A percentile compares a stretch with the other conserved stretches of the same genome.
Conservation (phyloP, 345 rosid species). For the Gossypium arboreum region DNA sequence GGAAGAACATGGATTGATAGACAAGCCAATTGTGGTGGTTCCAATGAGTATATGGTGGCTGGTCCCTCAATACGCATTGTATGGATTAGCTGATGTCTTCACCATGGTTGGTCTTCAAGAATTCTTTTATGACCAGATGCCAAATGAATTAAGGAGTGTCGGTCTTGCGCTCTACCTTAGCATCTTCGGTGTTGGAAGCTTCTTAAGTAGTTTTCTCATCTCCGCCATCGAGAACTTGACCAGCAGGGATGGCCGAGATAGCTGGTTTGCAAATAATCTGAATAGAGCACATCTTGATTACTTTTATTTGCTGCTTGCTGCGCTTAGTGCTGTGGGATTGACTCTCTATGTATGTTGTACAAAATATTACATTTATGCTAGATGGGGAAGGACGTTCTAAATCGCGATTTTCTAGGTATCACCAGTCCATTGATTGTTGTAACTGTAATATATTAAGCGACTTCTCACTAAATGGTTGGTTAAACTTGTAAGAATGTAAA, state of each 20-base stretch:
- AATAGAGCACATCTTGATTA: conserved; percentile 32
- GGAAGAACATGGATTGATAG: neutral
- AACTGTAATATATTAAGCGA: neutral
- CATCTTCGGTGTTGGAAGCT: conserved; percentile 11
- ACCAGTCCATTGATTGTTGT: no score
- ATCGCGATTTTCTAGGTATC: no score
- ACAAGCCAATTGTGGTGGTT: neutral
- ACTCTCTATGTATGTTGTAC: conserved; percentile 19
- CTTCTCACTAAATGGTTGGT: neutral
- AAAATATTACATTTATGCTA: conserved; percentile 23
- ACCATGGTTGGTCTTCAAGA: conserved; percentile 37
- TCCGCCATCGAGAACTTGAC: neutral
- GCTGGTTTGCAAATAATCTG: conserved; percentile 31
- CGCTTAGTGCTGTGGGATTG: conserved; percentile 18
- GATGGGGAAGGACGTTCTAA: neutral
- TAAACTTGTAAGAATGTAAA: neutral
- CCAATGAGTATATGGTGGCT: conserved; percentile 30
- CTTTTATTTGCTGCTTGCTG: conserved; percentile 37
- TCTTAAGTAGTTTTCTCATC: conserved; percentile 31
- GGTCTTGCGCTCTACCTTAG: conserved; percentile 6
- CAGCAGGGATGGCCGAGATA: neutral
- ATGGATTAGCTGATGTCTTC: neutral
- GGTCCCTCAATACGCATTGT: conserved; percentile 1
- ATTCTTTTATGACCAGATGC: conserved; percentile 30
- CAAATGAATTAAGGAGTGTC: neutral